These are phyloP conservation scores for Ashbya aceris DNA, from an alignment of 1,139 yeast genomes.

Conservation along the genomic window DNA sequence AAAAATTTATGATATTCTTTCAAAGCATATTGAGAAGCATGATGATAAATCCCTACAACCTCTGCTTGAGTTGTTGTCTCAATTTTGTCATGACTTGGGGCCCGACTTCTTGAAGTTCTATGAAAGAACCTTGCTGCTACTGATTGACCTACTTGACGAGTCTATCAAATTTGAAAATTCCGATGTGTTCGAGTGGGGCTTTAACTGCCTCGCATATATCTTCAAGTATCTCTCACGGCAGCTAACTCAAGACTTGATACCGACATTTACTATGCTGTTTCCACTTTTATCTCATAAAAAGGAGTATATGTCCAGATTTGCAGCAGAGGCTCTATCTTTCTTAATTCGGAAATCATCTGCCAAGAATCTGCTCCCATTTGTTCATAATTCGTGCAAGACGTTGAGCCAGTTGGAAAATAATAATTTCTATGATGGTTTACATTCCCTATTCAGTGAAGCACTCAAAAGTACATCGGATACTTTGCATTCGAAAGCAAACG, in stretches of 20 bases:
- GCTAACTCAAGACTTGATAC: constrained; percentile 51
- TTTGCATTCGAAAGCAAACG: constrained; percentile 61
- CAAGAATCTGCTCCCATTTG: constrained; percentile 39
- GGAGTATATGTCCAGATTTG: constrained; percentile 65
- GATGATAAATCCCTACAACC: constrained; percentile 77
- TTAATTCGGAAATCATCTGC: constrained; percentile 60
- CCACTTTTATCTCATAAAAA: constrained; percentile 56
- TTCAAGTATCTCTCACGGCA: constrained; percentile 75
- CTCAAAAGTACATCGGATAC: constrained; percentile 63
- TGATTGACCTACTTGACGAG: constrained; percentile 41
- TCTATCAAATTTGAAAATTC: constrained; percentile 45
- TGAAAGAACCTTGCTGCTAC: constrained; percentile 39
- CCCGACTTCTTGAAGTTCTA: constrained; percentile 78
- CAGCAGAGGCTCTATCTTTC: constrained; percentile 86
- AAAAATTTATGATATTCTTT: constrained; percentile 48
- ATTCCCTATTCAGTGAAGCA: constrained; percentile 61
- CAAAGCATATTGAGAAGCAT: constrained; percentile 40
- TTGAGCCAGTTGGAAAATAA: constrained; percentile 34
- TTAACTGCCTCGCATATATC: constrained; percentile 76
- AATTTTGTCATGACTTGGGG: constrained; percentile 87
- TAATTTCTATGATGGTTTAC: constrained; percentile 47
- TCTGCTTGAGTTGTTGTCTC: constrained; percentile 67
- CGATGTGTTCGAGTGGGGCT: constrained; percentile 64
- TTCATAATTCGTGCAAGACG: constrained; percentile 44
- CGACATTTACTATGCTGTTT: constrained; percentile 56